Percentiles rank a stretch among this genome's conserved stretches.
These are phyloP conservation scores for Bisporella sp. DNA, from an alignment of 2,329 filamentous ascomycete species.

Conservation along the genomic window DNA sequence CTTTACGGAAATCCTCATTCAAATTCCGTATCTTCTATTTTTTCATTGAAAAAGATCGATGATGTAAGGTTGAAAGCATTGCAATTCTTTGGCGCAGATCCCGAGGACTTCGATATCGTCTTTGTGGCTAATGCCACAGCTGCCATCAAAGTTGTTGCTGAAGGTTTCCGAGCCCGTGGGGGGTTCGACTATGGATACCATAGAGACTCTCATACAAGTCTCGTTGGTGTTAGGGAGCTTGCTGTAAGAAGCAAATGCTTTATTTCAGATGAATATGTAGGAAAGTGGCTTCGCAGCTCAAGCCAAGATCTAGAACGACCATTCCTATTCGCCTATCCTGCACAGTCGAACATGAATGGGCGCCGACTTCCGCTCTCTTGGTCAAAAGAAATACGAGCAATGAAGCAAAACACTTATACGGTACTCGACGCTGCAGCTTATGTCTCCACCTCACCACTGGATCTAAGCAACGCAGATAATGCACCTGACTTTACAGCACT, in stretches of 20 bases:
- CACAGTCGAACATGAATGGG: slow-evolving; percentile 46
- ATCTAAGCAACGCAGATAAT: slow-evolving; percentile 52
- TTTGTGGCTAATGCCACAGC: slow-evolving; percentile 94
- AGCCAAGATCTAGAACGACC: slow-evolving; percentile 2
- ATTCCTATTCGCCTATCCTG: slow-evolving; percentile 72
- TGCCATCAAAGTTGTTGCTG: slow-evolving; percentile 76
- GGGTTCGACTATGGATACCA: slow-evolving; percentile 83
- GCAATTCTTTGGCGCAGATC: slow-evolving; percentile 72
- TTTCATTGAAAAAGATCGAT: slow-evolving; percentile 42
- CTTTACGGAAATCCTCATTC: slow-evolving; percentile 92
- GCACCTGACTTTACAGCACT: slow-evolving; percentile 80
- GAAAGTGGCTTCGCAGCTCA: slow-evolving; percentile 49
- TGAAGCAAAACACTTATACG: slow-evolving; percentile 44
- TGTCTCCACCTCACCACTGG: slow-evolving; percentile 67
- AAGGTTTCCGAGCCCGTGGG: slow-evolving; percentile 60
- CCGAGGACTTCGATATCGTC: slow-evolving; percentile 74
- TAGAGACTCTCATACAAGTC: slow-evolving; percentile 75
- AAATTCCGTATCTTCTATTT: slow-evolving; percentile 19
- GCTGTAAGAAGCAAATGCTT: slow-evolving; percentile 47
- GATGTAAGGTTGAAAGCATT: slow-evolving; percentile 58
- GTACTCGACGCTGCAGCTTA: slow-evolving; percentile 82
- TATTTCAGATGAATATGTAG: slow-evolving; percentile 56
- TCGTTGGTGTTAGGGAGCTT: slow-evolving; percentile 76
- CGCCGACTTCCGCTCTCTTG: slow-evolving; percentile 60
- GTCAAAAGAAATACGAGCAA: slow-evolving; percentile 42